Base-by-base conservation (phyloP, 495 filamentous ascomycete species). In the Gamarada debralockiae region DNA sequence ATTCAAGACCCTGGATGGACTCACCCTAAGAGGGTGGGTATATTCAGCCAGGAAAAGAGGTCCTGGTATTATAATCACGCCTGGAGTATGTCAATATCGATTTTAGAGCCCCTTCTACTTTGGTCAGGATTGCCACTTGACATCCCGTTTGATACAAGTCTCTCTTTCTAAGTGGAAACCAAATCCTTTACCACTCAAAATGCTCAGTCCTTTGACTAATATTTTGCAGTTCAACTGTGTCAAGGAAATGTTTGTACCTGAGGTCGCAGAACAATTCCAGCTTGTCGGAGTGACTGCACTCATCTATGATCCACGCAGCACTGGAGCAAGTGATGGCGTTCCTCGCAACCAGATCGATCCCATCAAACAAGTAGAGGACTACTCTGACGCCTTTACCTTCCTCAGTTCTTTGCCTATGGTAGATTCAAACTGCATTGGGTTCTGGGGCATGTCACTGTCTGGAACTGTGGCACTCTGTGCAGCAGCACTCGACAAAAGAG, bases 381-480 rank as follows among this genome's bases (percentile, higher is more conserved):
- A 65, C 22, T 69, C 61, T 12, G 73, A 76, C 54, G 65, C 66
- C 0, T 29, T 69, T 22, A 72, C 58, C 12, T 71, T 59, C 38
- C 55, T 74, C 2, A 33, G 29, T 3, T 55, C 24, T 3, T 61
- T 55, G 2, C 57, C 69, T 0, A 45, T 31, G 15, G 68, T 75
- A 7, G 67, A 74, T 39, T 34, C 54, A 12, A 8, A 53, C 3
- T 1, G n/a, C 0, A 67, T 74, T 7, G 59, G 77, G 2, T 75
- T 82, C 61, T 82, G 73, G 65, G 71, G 73, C 2, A 65, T 81
- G 42, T 75, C 79, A 6, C 59, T 72, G 38, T 70, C 63, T 4
- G 70, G 29, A 0, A 49, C 48, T 1, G 56, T 67, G 1, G 62
- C 58, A 0, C 34, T 67, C 0, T 37, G 10, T 22, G 57, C 65